Evolutionary conservation across 2,329 filamentous ascomycete genomes (phyloP).

Genomic region (Penicillium sp.): DNA sequence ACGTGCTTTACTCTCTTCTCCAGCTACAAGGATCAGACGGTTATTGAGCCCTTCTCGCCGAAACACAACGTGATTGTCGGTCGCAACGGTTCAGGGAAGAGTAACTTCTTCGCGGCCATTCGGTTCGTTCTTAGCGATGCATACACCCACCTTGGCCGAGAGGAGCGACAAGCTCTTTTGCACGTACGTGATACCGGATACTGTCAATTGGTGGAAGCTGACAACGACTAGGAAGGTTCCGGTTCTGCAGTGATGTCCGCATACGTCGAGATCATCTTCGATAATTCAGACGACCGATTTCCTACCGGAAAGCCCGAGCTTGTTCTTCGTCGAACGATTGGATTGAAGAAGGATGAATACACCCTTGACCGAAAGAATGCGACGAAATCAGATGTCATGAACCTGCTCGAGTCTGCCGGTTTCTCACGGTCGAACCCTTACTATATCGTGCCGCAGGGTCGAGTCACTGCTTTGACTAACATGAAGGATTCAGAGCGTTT

Average conservation of each 20-base stretch:
- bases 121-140: conserved; percentile 98
- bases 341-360: conserved; percentile 98
- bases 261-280: conserved; percentile 99
- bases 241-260: conserved; percentile 98
- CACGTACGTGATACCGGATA: conserved; percentile 59
- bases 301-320: conserved; percentile 91
- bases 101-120: conserved; percentile 99
- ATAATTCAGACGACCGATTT: conserved; percentile 95
- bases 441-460: conserved; percentile 97
- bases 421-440: conserved; percentile 98
- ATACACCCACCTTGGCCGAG: conserved; percentile 92
- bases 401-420: conserved; percentile 91
- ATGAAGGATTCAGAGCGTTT: conserved; percentile 96
- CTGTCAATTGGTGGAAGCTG: conserved; percentile 25
- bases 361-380: conserved; percentile 96
- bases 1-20: conserved; percentile 25
- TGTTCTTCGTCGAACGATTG: conserved; percentile 89
- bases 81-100: conserved; percentile 98
- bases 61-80: conserved; percentile 99
- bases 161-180: conserved; percentile 93
- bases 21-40: conserved; percentile 99
- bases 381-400: conserved; percentile 92
- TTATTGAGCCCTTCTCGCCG: conserved; percentile 96
- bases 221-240: conserved; percentile 73
- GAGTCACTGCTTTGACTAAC: conserved; percentile 93